These are phyloP conservation scores for Penicillium verrucosum DNA, from an alignment of 2,329 filamentous ascomycete genomes.

Conservation along the genomic window DNA sequence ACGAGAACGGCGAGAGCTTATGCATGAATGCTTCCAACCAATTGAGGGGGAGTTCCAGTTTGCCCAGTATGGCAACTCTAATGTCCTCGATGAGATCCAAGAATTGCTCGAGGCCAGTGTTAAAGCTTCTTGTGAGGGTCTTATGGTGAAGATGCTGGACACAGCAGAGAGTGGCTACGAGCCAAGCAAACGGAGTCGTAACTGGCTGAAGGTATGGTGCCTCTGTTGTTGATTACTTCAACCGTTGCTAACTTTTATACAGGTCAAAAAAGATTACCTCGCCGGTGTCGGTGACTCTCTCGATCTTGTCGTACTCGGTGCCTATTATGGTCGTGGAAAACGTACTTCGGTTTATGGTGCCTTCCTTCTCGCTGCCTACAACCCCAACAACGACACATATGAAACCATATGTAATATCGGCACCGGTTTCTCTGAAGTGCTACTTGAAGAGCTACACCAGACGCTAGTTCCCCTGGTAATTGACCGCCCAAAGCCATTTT, in stretches of 20 bases:
- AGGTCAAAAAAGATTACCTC: constrained; percentile 98
- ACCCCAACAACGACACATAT: constrained; percentile 72
- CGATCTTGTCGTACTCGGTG: constrained; percentile 91
- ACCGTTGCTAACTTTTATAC: constrained; percentile 6
- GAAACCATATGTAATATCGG: constrained; percentile 98
- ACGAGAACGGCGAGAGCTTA: constrained; percentile 73
- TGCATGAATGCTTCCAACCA: constrained; percentile 69
- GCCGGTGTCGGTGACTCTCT: constrained; percentile 90
- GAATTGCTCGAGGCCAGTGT: constrained; percentile 88
- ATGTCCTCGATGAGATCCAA: constrained; percentile 91
- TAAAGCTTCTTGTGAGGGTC: constrained; percentile 90
- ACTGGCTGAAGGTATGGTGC: constrained; percentile 82
- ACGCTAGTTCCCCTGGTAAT: constrained; percentile 75
- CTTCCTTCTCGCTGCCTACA: constrained; percentile 93
- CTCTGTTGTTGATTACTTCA: background rate
- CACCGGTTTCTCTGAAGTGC: constrained; percentile 91
- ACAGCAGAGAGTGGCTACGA: constrained; percentile 91
- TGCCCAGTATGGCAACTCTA: constrained; percentile 80
- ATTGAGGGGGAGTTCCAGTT: constrained; percentile 89
- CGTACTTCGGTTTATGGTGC: constrained; percentile 93
- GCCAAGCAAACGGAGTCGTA: constrained; percentile 90
- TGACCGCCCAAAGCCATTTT: constrained; percentile 90
- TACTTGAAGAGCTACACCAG: constrained; percentile 81
- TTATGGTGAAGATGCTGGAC: constrained; percentile 99
- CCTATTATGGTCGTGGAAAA: constrained; percentile 92